These are phyloP conservation scores for Pseudoscleropodium purum DNA, from an alignment of 225 moss, liverwort and hornwort species.

Conservation along the genomic window DNA sequence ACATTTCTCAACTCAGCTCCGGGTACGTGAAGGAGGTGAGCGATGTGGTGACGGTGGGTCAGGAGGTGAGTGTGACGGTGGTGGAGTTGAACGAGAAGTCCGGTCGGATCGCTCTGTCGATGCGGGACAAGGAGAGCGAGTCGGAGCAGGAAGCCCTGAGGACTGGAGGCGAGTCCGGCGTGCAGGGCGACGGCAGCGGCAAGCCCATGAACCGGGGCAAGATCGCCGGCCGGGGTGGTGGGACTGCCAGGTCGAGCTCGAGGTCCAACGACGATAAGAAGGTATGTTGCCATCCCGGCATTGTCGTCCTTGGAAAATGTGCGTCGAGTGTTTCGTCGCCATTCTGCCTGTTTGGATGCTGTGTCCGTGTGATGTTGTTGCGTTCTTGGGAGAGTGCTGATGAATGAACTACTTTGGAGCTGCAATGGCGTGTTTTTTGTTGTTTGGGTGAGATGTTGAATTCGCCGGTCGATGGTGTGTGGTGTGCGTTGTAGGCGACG, in stretches of 20 bases:
- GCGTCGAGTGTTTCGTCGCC: not conserved
- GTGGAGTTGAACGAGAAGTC: constrained; percentile 57
- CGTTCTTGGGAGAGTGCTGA: not conserved
- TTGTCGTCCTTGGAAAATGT: not conserved
- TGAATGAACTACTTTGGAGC: not conserved
- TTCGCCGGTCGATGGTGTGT: not conserved
- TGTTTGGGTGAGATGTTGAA: not conserved
- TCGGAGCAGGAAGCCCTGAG: constrained; percentile 11
- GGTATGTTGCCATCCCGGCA: not conserved
- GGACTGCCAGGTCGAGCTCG: constrained; percentile 3
- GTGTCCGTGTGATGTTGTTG: not conserved
- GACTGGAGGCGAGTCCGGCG: constrained; percentile 4
- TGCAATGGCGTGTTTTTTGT: not conserved
- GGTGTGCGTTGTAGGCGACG: constrained; percentile 22
- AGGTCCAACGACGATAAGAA: constrained; percentile 54
- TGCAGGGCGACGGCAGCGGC: constrained; percentile 38
- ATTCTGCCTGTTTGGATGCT: not conserved
- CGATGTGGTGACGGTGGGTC: constrained; percentile 65
- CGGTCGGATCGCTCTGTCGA: constrained; percentile 65
- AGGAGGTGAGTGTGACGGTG: constrained; percentile 73
- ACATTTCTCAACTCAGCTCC: constrained; percentile 65
- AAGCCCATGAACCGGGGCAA: constrained; percentile 63
- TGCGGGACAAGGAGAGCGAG: constrained; percentile 57
- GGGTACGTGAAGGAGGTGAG: constrained; percentile 56
- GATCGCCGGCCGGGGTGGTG: constrained; percentile 60